Base-by-base conservation (phyloP, 495 filamentous ascomycete species). In the Chaetomidium leptoderma region DNA sequence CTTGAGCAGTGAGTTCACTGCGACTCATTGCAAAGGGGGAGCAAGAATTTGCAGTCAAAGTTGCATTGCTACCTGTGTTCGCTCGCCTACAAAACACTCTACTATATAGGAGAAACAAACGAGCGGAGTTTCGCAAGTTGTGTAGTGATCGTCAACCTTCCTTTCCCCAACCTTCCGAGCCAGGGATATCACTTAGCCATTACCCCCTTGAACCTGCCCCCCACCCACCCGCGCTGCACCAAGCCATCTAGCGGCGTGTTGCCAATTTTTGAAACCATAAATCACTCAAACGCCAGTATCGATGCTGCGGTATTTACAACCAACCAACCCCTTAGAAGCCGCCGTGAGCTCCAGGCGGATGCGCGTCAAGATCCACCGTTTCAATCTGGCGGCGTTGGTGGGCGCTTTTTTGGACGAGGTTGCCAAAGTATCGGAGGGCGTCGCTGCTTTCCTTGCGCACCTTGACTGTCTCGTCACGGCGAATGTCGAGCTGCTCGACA, bases 341-440 rank as follows among this genome's bases (percentile, higher is more conserved):
- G 8, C 56, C 56, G 3, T 53, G 57, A 6, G 42, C 32, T 16
- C 75, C 77, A 10, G 80, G 80, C 48, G 79, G 80, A 40, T 81
- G 78, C 2, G 79, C 88, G 59, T 96, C 91, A 8, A 96, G 80
- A 69, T 96, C 91, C 35, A 97, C 83, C 39, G 78, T 76, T 50
- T 90, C 82, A 16, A 98, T 88, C n/a, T 81, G 80, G 30, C 75
- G 80, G 58, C 84, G 80, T 62, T 92, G 84, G 52, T 89, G 82
- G 49, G 72, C 76, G 54, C 87, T 90, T 46, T 91, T 84, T 30
- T 86, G 78, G 55, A 96, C 83, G 30, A 98, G 75, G 63, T 96
- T 95, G 27, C 81, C 76, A 69, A 98, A 98, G 74, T 90, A 95
- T 69, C 90, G 91, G 64, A 82, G 78, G 26, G 90, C 90, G 50